Base-by-base conservation (phyloP, 805 yeast genomes). In the Torulaspora quercuum region DNA sequence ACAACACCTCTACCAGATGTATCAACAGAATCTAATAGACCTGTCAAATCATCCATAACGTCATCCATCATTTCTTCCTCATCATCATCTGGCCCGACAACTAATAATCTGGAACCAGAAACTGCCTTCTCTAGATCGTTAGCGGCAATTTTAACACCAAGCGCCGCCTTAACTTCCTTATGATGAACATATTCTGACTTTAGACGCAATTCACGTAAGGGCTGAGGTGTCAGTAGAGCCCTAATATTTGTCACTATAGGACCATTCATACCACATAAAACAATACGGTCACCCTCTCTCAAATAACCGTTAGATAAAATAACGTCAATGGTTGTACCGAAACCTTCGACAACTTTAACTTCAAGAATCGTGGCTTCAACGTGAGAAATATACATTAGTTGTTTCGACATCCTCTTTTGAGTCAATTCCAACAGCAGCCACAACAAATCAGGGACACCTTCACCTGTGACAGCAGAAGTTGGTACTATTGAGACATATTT, bases 391-490 rank as follows among this genome's bases (percentile, higher is more conserved):
- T 92, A 92, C 90, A 86, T 90, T 69, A 92, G 80, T 72, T 90
- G 97, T 65, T 89, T 89, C 48, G 96, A 85, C 99, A 92, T 92
- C 72, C 98, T 83, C 80, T 86, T 84, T 69, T 92, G 97, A 10
- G 98, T 92, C 56, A 92, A 76, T 67, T 92, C 97, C 54, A 92
- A 75, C 59, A 92, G 72, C 64, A 92, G 75, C 90, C 96, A 88
- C 59, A 92, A 77, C 69, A 92, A 75, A 78, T 92, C 99, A 33
- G 99, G 98, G 53, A 92, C 94, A 84, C 99, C 99, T 69, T 92
- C 99, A 64, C 99, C 99, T 9, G 97, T 89, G 29, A 89, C 94
- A 38, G 99, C 99, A 45, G 97, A 90, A 12, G 99, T 92, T 53
- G 99, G 98, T 29, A 92, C 95, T 54, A 92, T 83, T 23, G 97